Conservation (phyloP, 2,329 filamentous ascomycete genomes). For the Mollisia scopiformis region DNA sequence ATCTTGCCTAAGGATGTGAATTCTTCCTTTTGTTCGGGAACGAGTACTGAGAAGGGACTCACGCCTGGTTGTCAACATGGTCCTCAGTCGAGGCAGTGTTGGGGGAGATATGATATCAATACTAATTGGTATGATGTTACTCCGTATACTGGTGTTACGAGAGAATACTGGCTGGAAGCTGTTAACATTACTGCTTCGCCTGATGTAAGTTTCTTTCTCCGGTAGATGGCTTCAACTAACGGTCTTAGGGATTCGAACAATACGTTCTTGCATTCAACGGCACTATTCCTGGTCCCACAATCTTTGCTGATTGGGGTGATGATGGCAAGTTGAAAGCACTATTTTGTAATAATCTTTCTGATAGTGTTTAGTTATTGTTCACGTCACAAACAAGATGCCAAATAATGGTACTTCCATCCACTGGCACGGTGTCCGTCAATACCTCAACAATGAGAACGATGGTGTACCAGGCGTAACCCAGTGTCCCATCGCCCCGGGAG, state of each 20-base stretch:
- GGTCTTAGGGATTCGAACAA: constrained; percentile 35
- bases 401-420: constrained; percentile 53
- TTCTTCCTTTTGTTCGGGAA: neutral
- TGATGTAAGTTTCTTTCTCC: constrained; percentile 29
- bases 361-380: constrained; percentile 35
- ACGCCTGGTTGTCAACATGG: neutral
- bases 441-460: constrained; percentile 41
- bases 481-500: constrained; percentile 67
- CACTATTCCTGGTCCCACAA: constrained; percentile 41
- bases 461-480: constrained; percentile 54
- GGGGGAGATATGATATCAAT: constrained; percentile 36
- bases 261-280: constrained; percentile 56
- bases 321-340: neutral
- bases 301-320: constrained; percentile 38
- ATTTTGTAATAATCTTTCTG: constrained; percentile 2
- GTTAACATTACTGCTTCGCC: constrained; percentile 35
- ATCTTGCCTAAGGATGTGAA: neutral
- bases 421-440: constrained; percentile 53
- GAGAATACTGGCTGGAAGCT: constrained; percentile 35
- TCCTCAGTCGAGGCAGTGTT: constrained; percentile 31
- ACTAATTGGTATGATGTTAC: constrained; percentile 34
- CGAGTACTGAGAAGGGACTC: neutral
- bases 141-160: constrained; percentile 39
- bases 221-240: neutral
- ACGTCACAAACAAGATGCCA: constrained; percentile 38